Conservation (phyloP, 192 early-diverging fungal species). For the Pilaira anomala region DNA sequence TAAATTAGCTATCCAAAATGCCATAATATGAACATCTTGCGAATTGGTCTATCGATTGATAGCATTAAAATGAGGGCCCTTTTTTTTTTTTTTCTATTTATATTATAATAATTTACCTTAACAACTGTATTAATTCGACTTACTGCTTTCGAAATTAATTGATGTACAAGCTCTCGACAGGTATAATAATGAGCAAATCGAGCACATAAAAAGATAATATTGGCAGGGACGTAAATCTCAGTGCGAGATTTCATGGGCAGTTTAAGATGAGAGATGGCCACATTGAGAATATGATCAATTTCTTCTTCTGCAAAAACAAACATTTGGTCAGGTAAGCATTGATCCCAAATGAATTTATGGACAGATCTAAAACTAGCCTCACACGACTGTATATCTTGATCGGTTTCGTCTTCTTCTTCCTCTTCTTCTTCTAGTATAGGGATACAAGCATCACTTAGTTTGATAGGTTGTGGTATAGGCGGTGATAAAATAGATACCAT, state of each 20-base stretch:
- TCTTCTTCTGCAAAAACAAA: constrained; percentile 84
- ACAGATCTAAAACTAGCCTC: constrained; percentile 35
- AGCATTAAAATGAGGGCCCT: too few species aligned
- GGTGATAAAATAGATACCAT: constrained; percentile 46
- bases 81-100: too few species aligned
- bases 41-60: constrained; percentile 45
- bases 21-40: constrained; percentile 58
- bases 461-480: too few species aligned
- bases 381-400: background rate
- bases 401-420: background rate
- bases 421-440: background rate
- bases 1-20: constrained; percentile 86
- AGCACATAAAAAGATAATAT: constrained; percentile 84
- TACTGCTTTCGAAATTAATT: constrained; percentile 59
- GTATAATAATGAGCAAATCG: constrained; percentile 85
- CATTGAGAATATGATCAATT: constrained; percentile 69
- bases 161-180: constrained; percentile 66
- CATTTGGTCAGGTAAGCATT: constrained; percentile 89
- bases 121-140: constrained; percentile 55
- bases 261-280: constrained; percentile 64
- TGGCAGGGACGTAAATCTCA: constrained; percentile 74
- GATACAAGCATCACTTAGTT: background rate
- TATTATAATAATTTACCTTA: constrained; percentile 36
- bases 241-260: constrained; percentile 54
- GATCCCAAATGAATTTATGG: constrained; percentile 68